Base-by-base conservation (phyloP, 257 asterid genomes). In the Lycium barbarum region DNA sequence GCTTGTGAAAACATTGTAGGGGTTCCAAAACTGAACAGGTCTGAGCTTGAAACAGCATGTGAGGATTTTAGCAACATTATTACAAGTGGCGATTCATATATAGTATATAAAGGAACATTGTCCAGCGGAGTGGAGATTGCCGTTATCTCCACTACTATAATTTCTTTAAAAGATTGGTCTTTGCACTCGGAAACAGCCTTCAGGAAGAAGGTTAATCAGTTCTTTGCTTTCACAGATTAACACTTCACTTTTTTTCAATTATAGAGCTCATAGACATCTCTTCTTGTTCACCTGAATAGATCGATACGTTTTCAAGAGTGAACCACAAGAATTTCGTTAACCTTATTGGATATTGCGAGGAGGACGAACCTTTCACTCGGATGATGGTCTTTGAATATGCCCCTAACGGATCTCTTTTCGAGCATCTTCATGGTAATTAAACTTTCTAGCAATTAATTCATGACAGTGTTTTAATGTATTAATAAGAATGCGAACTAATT, bases 41-140 rank as follows among this genome's bases (percentile, higher is more conserved):
- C 71, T 0, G 99, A 97, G 89, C 92, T 97, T 3, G 99, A 94
- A 87, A 90, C 93, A 22, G 98, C 99, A 8, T 95, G 99, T 10
- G 99, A 97, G 88, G 98, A 97, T 84, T 97, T 94, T 93, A 95
- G 99, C 92, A 97, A 97, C 86, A 97, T 97, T 79, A 87, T 95
- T 7, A 33, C 33, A 5, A 74, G 86, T 0, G 59, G 76, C 8
- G 95, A 97, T 33, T 87, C 89, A 54, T 86, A 89, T 45, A 94
- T 91, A 3, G 68, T 93, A 47, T 92, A 95, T 85, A 97, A 97
- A 88, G 99, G 99, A 87, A 97, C 98, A 80, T 90, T 97, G 47
- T 94, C 98, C 1, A 95, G 95, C 49, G 98, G 98, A 65, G 98
- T 94, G n/a, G 99, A 97, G 90, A 97, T 97, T 79, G 95, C 95